Conservation (phyloP, 345 rosid species). For the Microthlaspi erraticum region DNA sequence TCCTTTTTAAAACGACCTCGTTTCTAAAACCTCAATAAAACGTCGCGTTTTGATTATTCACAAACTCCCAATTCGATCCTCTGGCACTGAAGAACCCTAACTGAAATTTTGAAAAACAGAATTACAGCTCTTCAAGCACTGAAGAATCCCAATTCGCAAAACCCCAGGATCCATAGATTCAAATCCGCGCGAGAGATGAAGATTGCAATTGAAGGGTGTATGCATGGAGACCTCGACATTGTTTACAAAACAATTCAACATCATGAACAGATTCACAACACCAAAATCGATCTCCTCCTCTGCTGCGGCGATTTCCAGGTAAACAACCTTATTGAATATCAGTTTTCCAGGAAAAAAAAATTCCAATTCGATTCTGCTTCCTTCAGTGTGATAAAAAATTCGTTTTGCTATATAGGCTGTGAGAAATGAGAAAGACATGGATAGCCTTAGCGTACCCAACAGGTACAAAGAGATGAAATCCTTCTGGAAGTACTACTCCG, state of each 20-base stretch:
- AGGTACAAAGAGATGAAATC: conserved; percentile 83
- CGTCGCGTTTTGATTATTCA: not conserved
- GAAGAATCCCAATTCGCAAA: not conserved
- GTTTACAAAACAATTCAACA: conserved; percentile 71
- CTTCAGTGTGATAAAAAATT: not conserved
- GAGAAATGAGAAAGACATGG: conserved; percentile 84
- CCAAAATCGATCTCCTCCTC: conserved; percentile 89
- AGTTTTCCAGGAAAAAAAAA: not conserved
- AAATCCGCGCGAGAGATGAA: conserved; percentile 53
- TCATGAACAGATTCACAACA: conserved; percentile 57
- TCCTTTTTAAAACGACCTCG: too few species aligned
- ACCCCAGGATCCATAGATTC: not conserved
- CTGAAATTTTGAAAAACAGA: too few species aligned
- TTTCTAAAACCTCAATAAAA: too few species aligned
- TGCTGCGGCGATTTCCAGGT: conserved; percentile 98
- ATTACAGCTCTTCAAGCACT: not conserved
- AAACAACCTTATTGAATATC: not conserved
- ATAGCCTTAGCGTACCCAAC: conserved; percentile 74
- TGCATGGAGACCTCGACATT: conserved; percentile 94
- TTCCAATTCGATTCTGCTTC: not conserved
- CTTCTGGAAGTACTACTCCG: conserved; percentile 93
- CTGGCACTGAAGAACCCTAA: not conserved
- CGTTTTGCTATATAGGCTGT: conserved; percentile 56
- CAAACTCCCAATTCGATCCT: not conserved
- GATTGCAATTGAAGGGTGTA: conserved; percentile 97